phyloP scores from a whole-genome alignment of 768 basidiomycete species.

The Hemileccinum impolitum region DNA sequence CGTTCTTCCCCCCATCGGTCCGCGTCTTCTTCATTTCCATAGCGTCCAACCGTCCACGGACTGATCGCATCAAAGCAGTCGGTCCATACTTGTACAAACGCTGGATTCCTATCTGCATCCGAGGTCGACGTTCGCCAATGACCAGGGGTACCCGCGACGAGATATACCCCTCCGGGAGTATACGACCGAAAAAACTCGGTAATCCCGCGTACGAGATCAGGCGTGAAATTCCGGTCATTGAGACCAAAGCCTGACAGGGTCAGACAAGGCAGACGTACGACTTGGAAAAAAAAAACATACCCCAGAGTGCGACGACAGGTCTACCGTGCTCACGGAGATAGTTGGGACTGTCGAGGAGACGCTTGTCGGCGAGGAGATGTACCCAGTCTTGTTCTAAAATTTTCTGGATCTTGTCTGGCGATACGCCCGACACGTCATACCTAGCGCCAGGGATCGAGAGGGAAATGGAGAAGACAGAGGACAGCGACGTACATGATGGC shows the following conservation, averaged over 20 bases:
- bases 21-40: conserved; percentile 54
- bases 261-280: neutral
- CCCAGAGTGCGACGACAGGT: conserved; percentile 76
- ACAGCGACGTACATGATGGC: conserved; percentile 68
- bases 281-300: conserved; percentile 25
- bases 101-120: conserved; percentile 69
- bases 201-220: conserved; percentile 53
- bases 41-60: conserved; percentile 82
- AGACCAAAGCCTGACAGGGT: conserved; percentile 62
- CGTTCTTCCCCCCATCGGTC: conserved; percentile 60
- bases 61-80: conserved; percentile 78
- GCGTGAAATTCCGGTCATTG: conserved; percentile 56
- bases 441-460: conserved; percentile 33
- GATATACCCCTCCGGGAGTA: conserved; percentile 71
- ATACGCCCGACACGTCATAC: conserved; percentile 83
- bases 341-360: conserved; percentile 64
- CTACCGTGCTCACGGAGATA: conserved; percentile 69
- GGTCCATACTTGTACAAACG: conserved; percentile 65
- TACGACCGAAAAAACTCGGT: conserved; percentile 53
- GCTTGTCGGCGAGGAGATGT: conserved; percentile 61
- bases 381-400: conserved; percentile 71
- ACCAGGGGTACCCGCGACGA: conserved; percentile 67
- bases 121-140: conserved; percentile 71
- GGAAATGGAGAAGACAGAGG: neutral
- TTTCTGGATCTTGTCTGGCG: conserved; percentile 61